phyloP scores from a whole-genome alignment of 192 early-diverging fungal genomes.

The Coemansia sp. region DNA sequence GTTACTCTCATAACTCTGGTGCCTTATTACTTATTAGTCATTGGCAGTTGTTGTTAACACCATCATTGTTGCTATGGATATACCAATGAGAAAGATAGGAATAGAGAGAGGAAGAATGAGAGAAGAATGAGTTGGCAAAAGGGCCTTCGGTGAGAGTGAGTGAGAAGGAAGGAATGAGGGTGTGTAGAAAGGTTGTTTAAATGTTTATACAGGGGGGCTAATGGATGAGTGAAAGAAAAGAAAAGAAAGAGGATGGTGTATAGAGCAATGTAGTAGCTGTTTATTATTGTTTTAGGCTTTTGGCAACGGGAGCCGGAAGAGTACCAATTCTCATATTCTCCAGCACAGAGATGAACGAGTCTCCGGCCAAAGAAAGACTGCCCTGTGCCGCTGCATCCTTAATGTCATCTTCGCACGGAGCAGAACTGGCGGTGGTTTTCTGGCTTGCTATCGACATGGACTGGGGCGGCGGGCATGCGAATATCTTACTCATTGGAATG shows the following conservation, averaged over 20 bases:
- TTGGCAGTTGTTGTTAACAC: too few species aligned
- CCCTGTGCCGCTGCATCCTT: background rate
- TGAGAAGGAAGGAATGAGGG: too few species aligned
- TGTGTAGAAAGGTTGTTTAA: too few species aligned
- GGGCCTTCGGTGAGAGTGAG: too few species aligned
- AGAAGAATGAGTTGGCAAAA: background rate
- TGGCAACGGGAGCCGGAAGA: background rate
- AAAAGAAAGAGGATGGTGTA: too few species aligned
- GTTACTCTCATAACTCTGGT: too few species aligned
- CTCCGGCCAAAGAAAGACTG: slow-evolving; percentile 1
- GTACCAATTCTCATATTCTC: slow-evolving; percentile 20
- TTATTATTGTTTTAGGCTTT: slow-evolving; percentile 1
- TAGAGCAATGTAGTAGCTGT: too few species aligned
- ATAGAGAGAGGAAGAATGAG: background rate
- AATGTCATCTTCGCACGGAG: background rate
- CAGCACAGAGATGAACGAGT: slow-evolving; percentile 12
- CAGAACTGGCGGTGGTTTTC: background rate
- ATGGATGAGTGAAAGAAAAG: too few species aligned
- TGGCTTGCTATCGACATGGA: background rate
- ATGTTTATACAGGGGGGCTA: too few species aligned
- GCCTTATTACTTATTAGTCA: too few species aligned
- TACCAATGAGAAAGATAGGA: background rate
- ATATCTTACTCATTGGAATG: slow-evolving; percentile 33
- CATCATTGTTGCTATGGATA: too few species aligned
- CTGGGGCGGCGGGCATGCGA: slow-evolving; percentile 8